Percentiles rank a stretch among this genome's conserved stretches.
These are phyloP conservation scores for Cucumis melo DNA, from an alignment of 306 rosid genomes.

Conservation along the genomic window DNA sequence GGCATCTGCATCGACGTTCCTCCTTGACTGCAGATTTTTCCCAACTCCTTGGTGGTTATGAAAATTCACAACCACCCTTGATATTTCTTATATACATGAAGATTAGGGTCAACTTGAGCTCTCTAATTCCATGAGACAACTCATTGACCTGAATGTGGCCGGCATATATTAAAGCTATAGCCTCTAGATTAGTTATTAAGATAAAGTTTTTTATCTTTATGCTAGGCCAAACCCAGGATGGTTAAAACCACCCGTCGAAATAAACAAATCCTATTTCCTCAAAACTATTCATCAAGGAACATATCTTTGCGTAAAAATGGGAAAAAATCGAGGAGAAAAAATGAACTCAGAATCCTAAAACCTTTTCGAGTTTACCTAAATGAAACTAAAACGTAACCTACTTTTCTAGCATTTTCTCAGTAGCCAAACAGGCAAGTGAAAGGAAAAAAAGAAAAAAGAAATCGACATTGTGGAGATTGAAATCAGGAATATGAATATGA, in stretches of 20 bases:
- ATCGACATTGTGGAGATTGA: neutral
- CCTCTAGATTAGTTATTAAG: too few relatives aligned
- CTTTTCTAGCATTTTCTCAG: neutral
- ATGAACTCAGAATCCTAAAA: neutral
- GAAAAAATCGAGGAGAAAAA: neutral
- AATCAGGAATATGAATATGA: neutral
- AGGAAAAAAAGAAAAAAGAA: neutral
- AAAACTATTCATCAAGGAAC: neutral
- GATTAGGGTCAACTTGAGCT: too few relatives aligned
- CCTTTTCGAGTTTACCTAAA: neutral
- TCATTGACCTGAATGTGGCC: too few relatives aligned
- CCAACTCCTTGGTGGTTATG: neutral
- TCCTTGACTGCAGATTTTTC: neutral
- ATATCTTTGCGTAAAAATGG: neutral
- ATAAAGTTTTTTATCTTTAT: too few relatives aligned
- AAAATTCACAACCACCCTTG: too few relatives aligned
- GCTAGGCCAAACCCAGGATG: too few relatives aligned
- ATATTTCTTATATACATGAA: too few relatives aligned
- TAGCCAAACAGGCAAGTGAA: neutral
- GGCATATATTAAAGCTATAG: too few relatives aligned
- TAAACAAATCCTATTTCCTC: neutral
- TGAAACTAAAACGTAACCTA: neutral
- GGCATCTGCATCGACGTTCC: neutral
- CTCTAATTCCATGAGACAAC: too few relatives aligned
- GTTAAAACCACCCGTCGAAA: neutral